Conservation (phyloP, 768 basidiomycete genomes). For the Auricularia auricula-judae region DNA sequence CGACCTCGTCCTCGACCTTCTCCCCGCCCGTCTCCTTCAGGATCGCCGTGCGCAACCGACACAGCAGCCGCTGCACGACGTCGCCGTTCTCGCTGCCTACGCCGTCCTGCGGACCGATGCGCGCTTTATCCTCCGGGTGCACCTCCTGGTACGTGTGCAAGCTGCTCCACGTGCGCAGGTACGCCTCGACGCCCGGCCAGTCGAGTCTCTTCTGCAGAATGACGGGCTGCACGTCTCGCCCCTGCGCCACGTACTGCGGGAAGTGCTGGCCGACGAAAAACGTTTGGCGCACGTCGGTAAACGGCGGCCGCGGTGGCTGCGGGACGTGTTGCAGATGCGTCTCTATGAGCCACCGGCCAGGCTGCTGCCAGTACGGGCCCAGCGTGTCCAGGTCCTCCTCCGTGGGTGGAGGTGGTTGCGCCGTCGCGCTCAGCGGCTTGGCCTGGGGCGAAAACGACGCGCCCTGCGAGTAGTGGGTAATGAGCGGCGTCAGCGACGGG, state of each 20-base stretch:
- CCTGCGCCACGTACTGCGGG: conserved; percentile 41
- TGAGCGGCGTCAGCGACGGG: conserved; percentile 45
- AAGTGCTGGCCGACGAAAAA: conserved; percentile 56
- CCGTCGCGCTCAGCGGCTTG: background rate
- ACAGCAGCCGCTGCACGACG: conserved; percentile 55
- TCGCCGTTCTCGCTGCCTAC: conserved; percentile 34
- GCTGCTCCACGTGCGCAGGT: conserved; percentile 62
- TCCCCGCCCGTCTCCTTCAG: conserved; percentile 15
- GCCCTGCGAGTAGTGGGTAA: conserved; percentile 55
- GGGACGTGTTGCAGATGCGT: conserved; percentile 62
- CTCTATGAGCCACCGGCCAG: conserved; percentile 67
- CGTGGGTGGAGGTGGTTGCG: background rate
- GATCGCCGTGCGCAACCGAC: conserved; percentile 32
- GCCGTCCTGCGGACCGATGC: conserved; percentile 15
- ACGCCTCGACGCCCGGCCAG: conserved; percentile 56
- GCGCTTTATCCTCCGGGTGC: conserved; percentile 42
- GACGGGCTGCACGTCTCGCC: conserved; percentile 44
- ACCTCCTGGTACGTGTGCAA: conserved; percentile 55
- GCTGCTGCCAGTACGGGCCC: conserved; percentile 71
- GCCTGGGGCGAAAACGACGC: conserved; percentile 1
- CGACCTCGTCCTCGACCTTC: conserved; percentile 17
- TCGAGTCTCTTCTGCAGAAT: conserved; percentile 49
- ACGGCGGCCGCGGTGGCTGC: conserved; percentile 28
- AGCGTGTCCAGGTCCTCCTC: conserved; percentile 25
- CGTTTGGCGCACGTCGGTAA: conserved; percentile 36